phyloP scores from a whole-genome alignment of 495 filamentous ascomycete species.

The Podospora conica region DNA sequence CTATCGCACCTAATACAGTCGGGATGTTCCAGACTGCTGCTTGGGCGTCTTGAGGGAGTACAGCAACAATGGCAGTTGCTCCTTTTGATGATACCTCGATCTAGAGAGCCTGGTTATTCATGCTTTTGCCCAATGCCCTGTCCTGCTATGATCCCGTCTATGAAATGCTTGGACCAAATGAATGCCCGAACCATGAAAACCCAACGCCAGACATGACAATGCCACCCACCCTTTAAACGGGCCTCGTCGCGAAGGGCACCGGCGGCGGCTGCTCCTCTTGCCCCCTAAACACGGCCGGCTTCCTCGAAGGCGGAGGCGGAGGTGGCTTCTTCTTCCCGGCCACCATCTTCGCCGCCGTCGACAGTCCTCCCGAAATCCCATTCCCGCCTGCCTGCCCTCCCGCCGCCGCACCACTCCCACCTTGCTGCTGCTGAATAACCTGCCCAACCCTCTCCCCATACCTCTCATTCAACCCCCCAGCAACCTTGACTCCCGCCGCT shows the following conservation, averaged over 20 bases:
- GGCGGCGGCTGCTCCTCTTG: conserved; percentile 40
- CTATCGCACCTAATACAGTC: neutral
- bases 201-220: neutral
- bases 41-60: conserved; percentile 7
- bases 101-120: conserved; percentile 7
- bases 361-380: neutral
- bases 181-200: neutral
- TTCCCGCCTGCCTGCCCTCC: neutral
- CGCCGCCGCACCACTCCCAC: neutral
- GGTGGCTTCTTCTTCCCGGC: conserved; percentile 57
- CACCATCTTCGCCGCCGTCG: conserved; percentile 22
- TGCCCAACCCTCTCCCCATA: conserved; percentile 16
- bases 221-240: conserved; percentile 26
- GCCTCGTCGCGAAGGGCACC: conserved; percentile 40
- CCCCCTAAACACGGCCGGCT: conserved; percentile 5
- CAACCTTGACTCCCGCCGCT: conserved; percentile 55
- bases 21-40: neutral
- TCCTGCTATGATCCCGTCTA: neutral
- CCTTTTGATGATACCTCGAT: conserved; percentile 12
- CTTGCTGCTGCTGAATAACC: no score
- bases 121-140: neutral
- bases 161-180: neutral
- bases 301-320: conserved; percentile 58
- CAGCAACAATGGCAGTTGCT: conserved; percentile 4
- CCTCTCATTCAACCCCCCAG: conserved; percentile 51